These are phyloP conservation scores for Myxozyma neotropica DNA, from an alignment of 805 yeast species.

Conservation along the genomic window DNA sequence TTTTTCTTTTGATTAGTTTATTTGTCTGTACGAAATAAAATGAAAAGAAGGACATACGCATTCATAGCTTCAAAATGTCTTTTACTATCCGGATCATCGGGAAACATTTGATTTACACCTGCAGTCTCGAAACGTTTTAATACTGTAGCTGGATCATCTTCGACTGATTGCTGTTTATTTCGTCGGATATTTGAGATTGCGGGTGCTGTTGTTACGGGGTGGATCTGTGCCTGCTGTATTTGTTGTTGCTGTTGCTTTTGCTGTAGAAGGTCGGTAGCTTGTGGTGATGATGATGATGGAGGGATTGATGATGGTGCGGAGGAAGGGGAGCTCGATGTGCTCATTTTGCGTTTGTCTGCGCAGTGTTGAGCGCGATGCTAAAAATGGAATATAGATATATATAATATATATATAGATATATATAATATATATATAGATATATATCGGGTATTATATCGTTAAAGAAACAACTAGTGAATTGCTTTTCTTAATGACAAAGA, in stretches of 20 bases:
- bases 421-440: too few species aligned
- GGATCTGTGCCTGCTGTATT: neutral
- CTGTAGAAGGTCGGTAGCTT: too few species aligned
- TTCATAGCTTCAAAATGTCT: slow-evolving; percentile 66
- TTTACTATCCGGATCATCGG: slow-evolving; percentile 81
- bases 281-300: neutral
- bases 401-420: too few species aligned
- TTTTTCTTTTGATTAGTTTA: too few species aligned
- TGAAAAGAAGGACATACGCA: too few species aligned
- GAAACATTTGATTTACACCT: slow-evolving; percentile 60
- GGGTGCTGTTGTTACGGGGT: neutral
- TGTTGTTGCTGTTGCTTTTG: neutral
- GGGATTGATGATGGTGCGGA: neutral
- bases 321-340: neutral
- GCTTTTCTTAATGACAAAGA: too few species aligned
- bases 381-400: too few species aligned
- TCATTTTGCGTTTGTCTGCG: too few species aligned
- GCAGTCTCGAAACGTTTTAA: slow-evolving; percentile 18
- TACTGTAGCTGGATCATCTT: slow-evolving; percentile 14
- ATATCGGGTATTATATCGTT: too few species aligned
- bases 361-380: too few species aligned
- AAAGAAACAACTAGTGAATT: too few species aligned
- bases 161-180: neutral
- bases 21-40: too few species aligned
- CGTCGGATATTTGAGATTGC: neutral